phyloP scores from a whole-genome alignment of 352 stramenopile species.

The Pythium sukuiense region DNA sequence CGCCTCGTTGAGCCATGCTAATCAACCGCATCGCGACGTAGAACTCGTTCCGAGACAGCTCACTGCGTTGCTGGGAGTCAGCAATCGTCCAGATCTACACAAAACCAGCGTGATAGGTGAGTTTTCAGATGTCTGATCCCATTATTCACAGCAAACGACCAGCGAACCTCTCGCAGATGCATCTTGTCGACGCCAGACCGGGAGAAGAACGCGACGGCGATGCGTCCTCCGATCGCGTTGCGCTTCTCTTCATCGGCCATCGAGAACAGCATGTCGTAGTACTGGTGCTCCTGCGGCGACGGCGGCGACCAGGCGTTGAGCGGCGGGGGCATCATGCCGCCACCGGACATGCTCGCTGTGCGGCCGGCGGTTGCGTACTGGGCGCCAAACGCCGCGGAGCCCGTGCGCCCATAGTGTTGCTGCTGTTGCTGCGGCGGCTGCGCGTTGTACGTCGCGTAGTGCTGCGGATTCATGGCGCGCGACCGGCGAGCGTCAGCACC shows the following conservation, averaged over 20 bases:
- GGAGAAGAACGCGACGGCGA: constrained; percentile 93
- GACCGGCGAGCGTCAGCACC: neutral
- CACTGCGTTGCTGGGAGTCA: constrained; percentile 63
- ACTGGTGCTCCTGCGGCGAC: constrained; percentile 71
- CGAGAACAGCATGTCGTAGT: constrained; percentile 91
- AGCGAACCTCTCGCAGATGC: constrained; percentile 65
- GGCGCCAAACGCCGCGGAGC: constrained; percentile 29
- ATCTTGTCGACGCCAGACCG: constrained; percentile 89
- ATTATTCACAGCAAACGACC: neutral
- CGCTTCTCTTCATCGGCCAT: constrained; percentile 84
- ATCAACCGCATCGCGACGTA: constrained; percentile 88
- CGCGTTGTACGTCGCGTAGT: constrained; percentile 51
- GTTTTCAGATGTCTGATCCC: neutral
- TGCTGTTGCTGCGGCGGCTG: constrained; percentile 31
- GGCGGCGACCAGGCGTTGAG: constrained; percentile 60
- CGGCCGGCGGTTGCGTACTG: constrained; percentile 42
- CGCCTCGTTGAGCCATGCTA: constrained; percentile 77
- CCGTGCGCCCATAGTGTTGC: constrained; percentile 43
- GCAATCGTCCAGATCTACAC: constrained; percentile 79
- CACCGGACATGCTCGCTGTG: constrained; percentile 25
- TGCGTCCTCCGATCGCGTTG: constrained; percentile 83
- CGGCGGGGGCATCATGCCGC: constrained; percentile 10
- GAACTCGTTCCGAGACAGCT: constrained; percentile 81
- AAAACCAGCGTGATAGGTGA: neutral
- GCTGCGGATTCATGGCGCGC: constrained; percentile 46